These are phyloP conservation scores for Wickerhamomyces chambardii DNA, from an alignment of 805 yeast species.

Conservation along the genomic window DNA sequence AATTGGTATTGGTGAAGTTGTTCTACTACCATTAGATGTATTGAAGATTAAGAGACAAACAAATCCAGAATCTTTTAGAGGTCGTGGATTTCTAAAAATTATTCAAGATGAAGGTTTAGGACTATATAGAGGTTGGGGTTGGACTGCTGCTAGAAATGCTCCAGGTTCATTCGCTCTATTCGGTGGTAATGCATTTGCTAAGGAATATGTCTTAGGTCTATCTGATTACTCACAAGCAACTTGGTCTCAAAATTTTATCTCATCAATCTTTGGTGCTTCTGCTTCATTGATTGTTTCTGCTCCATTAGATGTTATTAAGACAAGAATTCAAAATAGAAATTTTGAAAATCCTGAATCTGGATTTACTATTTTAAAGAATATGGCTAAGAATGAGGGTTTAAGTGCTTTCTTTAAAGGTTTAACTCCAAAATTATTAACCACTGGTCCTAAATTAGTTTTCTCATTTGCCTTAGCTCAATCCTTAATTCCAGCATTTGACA, in stretches of 20 bases:
- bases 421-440: constrained; percentile 91
- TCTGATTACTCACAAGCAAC: constrained; percentile 86
- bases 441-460: constrained; percentile 97
- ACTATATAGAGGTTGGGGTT: constrained; percentile 97
- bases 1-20: constrained; percentile 97
- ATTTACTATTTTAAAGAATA: constrained; percentile 83
- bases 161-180: constrained; percentile 97
- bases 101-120: constrained; percentile 88
- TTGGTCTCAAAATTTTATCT: constrained; percentile 89
- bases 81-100: constrained; percentile 90
- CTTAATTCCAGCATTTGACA: constrained; percentile 92
- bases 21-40: constrained; percentile 90
- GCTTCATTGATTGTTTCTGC: constrained; percentile 96
- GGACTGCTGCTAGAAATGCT: constrained; percentile 99
- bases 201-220: constrained; percentile 86
- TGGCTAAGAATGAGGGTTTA: constrained; percentile 86
- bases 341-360: constrained; percentile 96
- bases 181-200: constrained; percentile 98
- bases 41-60: constrained; percentile 98
- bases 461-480: constrained; percentile 98
- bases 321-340: constrained; percentile 95
- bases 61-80: constrained; percentile 98
- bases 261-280: constrained; percentile 94
- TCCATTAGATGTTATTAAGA: constrained; percentile 96
- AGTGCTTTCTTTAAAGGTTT: constrained; percentile 92